Evolutionary conservation across 2,329 filamentous ascomycete genomes (phyloP).

Genomic region (Penicillium sp.): DNA sequence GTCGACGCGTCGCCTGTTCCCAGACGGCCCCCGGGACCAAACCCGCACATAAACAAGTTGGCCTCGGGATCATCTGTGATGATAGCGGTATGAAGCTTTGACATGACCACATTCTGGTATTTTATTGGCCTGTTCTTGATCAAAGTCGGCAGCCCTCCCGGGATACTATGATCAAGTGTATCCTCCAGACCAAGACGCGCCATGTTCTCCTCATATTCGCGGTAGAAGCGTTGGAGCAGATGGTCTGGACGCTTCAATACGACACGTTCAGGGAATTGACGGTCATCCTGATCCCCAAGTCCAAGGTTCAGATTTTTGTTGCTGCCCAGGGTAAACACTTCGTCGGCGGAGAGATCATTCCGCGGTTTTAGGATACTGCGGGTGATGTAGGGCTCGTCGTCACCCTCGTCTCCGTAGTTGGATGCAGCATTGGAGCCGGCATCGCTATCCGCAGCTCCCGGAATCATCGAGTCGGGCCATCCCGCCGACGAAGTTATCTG

Average conservation of each 20-base stretch:
- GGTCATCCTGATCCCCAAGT: slow-evolving; percentile 91
- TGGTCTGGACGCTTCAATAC: slow-evolving; percentile 72
- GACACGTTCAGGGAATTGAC: slow-evolving; percentile 87
- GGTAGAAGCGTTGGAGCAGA: slow-evolving; percentile 70
- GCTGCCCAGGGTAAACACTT: slow-evolving; percentile 90
- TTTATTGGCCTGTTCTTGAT: slow-evolving; percentile 69
- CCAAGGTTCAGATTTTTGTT: slow-evolving; percentile 93
- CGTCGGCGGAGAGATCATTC: slow-evolving; percentile 64
- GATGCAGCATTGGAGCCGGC: slow-evolving; percentile 28
- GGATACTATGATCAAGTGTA: slow-evolving; percentile 31
- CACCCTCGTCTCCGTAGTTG: slow-evolving; percentile 50
- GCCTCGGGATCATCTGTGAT: slow-evolving; percentile 82
- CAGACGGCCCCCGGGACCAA: slow-evolving; percentile 84
- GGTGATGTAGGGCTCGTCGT: slow-evolving; percentile 39
- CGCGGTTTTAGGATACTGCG: slow-evolving; percentile 30
- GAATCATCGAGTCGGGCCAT: slow-evolving; percentile 38
- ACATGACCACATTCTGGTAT: slow-evolving; percentile 80
- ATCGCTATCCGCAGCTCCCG: slow-evolving; percentile 48
- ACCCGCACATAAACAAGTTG: slow-evolving; percentile 89
- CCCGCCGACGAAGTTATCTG: slow-evolving; percentile 25
- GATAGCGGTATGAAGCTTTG: slow-evolving; percentile 87
- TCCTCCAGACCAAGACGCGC: slow-evolving; percentile 25
- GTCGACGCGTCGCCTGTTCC: slow-evolving; percentile 89
- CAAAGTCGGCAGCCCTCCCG: slow-evolving; percentile 66
- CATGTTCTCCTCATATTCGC: slow-evolving; percentile 57